Evolutionary conservation across 257 asterid genomes (phyloP).

Genomic region (Solanum dulcamara): DNA sequence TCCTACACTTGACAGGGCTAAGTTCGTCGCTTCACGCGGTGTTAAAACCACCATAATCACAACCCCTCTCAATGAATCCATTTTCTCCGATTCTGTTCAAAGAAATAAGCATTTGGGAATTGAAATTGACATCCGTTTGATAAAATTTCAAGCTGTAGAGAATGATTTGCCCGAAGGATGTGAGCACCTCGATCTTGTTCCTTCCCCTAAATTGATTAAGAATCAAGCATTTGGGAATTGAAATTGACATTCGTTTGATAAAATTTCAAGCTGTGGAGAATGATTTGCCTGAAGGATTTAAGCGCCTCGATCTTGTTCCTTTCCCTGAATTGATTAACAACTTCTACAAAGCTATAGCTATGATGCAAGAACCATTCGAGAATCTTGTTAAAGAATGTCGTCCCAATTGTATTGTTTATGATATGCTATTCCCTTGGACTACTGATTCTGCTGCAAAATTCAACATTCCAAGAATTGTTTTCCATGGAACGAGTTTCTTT

Average conservation of each 20-base stretch:
- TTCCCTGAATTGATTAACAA: background rate
- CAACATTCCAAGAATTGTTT: slow-evolving; percentile 33
- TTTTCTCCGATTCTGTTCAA: slow-evolving; percentile 10
- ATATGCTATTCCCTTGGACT: slow-evolving; percentile 42
- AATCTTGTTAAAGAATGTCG: slow-evolving; percentile 8
- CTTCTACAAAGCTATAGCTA: slow-evolving; percentile 6
- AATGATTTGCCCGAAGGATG: slow-evolving; percentile 25
- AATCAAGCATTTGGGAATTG: slow-evolving; percentile 15
- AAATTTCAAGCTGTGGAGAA: slow-evolving; percentile 27
- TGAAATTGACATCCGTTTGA: slow-evolving; percentile 13
- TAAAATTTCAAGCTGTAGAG: slow-evolving; percentile 24
- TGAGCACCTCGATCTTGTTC: slow-evolving; percentile 19
- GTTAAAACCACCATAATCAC: slow-evolving; percentile 34
- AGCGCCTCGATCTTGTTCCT: slow-evolving; percentile 19
- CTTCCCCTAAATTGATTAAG: no score
- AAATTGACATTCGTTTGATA: slow-evolving; percentile 14
- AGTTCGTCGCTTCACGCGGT: slow-evolving; percentile 35
- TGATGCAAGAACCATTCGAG: slow-evolving; percentile 33
- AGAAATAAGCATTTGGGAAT: slow-evolving; percentile 14
- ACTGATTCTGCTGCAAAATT: slow-evolving; percentile 25
- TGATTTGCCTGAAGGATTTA: slow-evolving; percentile 21
- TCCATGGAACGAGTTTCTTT: slow-evolving; percentile 30
- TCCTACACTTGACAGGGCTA: slow-evolving; percentile 54
- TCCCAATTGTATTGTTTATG: slow-evolving; percentile 31
- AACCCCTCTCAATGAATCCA: slow-evolving; percentile 9